Evolutionary conservation across 768 basidiomycete genomes (phyloP), one percentile per base, ranked within the genome.

Genomic region (Hortiboletus flavorubellus): DNA sequence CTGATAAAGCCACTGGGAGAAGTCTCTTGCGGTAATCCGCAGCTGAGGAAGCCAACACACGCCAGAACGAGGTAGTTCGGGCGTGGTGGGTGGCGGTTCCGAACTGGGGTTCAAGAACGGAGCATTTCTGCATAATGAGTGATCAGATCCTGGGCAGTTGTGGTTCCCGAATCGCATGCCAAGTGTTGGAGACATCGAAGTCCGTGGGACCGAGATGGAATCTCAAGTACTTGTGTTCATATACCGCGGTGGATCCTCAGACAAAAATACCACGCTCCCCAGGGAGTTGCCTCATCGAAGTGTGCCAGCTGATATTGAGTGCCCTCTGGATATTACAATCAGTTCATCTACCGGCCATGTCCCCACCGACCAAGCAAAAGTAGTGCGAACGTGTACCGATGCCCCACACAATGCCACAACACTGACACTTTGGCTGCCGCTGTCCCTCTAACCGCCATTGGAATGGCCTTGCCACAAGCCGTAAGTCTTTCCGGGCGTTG

Each of bases 401-500:
- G 53, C 39, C 39, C 26, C 55, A 40, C 46, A 33, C 54, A 48
- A 50, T 56, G 54, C 57, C 43, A 56, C 33, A 46, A 46, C 30
- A 51, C 15, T 31, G 49, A 51, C 40, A 57, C 11, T 41, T 39
- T 11, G 23, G 29, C 44, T 16, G 23, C 23, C 26, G 29, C 42
- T 8, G 39, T 4, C 41, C 38, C 56, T 56, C 47, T 62, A 67
- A 59, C 67, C 73, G 56, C 75, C 77, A 58, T 78, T 81, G 42
- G 72, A 64, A 62, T 75, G 68, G 23, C 87, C 88, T 72, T 89
- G 86, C 90, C 90, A 98, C 58, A 97, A 76, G 45, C 96, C 96
- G 64, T 98, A 98, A 8, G 83, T 80, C 72, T 91, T 96, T 11
- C 91, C 89, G 10, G 94, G 94, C 9, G 85, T 92, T n/a, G 91